phyloP scores from a whole-genome alignment of 2,329 filamentous ascomycete species.

The Fusarium pseudograminearum region DNA sequence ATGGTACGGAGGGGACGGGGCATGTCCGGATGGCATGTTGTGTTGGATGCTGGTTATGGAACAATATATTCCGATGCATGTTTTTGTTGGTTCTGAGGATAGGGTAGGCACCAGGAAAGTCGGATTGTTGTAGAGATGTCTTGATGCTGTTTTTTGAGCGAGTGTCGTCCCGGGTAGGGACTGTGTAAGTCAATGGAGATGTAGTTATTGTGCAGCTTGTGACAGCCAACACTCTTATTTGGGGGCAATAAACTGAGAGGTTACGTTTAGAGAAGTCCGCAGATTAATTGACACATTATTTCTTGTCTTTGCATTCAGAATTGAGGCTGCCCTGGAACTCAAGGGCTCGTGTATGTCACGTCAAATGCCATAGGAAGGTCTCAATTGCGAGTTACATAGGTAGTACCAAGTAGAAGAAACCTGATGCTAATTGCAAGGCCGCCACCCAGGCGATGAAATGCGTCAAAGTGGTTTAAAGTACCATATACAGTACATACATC shows the following conservation, averaged over 20 bases:
- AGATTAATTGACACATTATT: background rate
- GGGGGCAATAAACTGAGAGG: background rate
- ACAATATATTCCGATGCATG: background rate
- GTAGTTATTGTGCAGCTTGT: background rate
- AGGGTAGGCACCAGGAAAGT: background rate
- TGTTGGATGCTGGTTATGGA: background rate
- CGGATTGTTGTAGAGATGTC: background rate
- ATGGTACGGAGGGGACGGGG: slow-evolving; percentile 7
- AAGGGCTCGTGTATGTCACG: background rate
- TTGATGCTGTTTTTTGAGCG: background rate
- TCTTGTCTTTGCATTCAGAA: background rate
- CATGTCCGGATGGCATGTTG: slow-evolving; percentile 4
- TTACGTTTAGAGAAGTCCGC: background rate
- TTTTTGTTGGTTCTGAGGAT: background rate
- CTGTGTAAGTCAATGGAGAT: background rate
- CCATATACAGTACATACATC: no score
- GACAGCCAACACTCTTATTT: background rate
- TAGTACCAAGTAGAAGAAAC: no score
- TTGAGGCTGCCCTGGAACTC: background rate
- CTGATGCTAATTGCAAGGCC: no score
- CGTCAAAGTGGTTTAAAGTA: no score
- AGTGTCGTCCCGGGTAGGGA: background rate
- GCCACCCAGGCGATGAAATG: no score
- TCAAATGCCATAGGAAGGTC: background rate
- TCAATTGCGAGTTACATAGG: no score